Evolutionary conservation across 441 rosid genomes (phyloP).

Genomic region (Pelargonium myrrhifolium): DNA sequence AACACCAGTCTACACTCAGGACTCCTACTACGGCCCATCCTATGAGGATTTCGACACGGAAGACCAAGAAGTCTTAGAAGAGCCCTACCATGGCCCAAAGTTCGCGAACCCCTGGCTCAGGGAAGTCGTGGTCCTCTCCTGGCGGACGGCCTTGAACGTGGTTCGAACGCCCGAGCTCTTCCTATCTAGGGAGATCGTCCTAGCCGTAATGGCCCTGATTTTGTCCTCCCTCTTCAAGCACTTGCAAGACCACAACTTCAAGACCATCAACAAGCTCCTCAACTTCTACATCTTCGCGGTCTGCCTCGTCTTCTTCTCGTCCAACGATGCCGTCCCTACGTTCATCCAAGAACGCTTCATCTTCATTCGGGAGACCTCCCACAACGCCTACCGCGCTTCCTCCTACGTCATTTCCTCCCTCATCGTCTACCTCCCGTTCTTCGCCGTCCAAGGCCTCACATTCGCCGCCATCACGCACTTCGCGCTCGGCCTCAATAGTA

Average conservation of each 20-base stretch:
- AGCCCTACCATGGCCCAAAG: slow-evolving; percentile 26
- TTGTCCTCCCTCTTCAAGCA: slow-evolving; percentile 47
- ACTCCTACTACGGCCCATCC: too few species aligned
- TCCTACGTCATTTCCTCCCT: slow-evolving; percentile 57
- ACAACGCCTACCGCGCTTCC: slow-evolving; percentile 59
- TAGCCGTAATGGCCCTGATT: slow-evolving; percentile 55
- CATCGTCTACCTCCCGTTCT: slow-evolving; percentile 52
- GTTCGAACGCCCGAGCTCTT: slow-evolving; percentile 61
- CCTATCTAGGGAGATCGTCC: slow-evolving; percentile 45
- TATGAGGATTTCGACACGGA: too few species aligned
- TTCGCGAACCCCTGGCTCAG: slow-evolving; percentile 62
- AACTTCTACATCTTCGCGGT: slow-evolving; percentile 59
- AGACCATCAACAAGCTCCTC: slow-evolving; percentile 39
- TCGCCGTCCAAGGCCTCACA: slow-evolving; percentile 54
- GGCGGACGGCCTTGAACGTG: slow-evolving; percentile 45
- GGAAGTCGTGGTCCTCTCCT: slow-evolving; percentile 48
- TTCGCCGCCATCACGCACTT: slow-evolving; percentile 40
- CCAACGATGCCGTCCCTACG: slow-evolving; percentile 61
- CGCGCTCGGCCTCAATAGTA: slow-evolving; percentile 32
- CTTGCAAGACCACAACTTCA: slow-evolving; percentile 25
- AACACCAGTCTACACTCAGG: too few species aligned
- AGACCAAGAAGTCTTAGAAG: too few species aligned
- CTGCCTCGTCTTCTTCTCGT: slow-evolving; percentile 56
- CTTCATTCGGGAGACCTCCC: slow-evolving; percentile 63
- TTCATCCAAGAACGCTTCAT: slow-evolving; percentile 69